Percentiles rank a stretch among this genome's conserved stretches.
Conservation (phyloP, 768 basidiomycete genomes). For the Pholiota conissans region DNA sequence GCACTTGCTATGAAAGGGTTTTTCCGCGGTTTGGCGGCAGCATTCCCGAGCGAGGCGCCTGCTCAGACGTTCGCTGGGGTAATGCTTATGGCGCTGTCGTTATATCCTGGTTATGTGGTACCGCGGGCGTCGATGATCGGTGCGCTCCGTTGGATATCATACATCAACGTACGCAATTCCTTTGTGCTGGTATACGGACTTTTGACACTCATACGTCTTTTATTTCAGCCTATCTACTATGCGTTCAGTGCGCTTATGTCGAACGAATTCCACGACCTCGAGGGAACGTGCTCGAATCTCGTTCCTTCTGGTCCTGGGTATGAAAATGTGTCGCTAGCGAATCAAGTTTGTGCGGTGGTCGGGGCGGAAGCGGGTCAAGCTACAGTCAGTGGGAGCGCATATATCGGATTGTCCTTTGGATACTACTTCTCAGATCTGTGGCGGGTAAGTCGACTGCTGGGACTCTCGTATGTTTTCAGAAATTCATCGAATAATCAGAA, state of each 20-base stretch:
- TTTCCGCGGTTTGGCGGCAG: conserved; percentile 70
- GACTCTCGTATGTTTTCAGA: too few species aligned
- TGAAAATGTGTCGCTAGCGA: conserved; percentile 48
- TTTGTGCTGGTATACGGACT: not conserved
- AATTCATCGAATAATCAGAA: too few species aligned
- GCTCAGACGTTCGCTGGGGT: conserved; percentile 63
- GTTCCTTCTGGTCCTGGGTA: conserved; percentile 68
- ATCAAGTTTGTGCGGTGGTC: conserved; percentile 77
- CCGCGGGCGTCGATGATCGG: conserved; percentile 67
- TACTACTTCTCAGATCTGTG: conserved; percentile 41
- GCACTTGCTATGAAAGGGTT: conserved; percentile 71
- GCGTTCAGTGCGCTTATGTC: conserved; percentile 75
- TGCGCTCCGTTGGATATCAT: conserved; percentile 67
- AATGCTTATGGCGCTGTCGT: conserved; percentile 27
- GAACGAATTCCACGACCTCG: conserved; percentile 78
- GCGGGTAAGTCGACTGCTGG: too few species aligned
- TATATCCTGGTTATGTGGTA: conserved; percentile 41
- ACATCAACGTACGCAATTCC: conserved; percentile 48
- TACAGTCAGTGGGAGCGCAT: conserved; percentile 60
- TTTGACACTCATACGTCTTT: not conserved
- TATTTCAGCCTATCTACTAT: conserved; percentile 57
- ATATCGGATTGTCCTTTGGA: conserved; percentile 47
- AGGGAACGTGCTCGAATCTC: conserved; percentile 59
- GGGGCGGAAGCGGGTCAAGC: conserved; percentile 63
- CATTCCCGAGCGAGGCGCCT: conserved; percentile 56